These are phyloP conservation scores for Postia placenta DNA, from an alignment of 768 basidiomycete species.

Conservation along the genomic window DNA sequence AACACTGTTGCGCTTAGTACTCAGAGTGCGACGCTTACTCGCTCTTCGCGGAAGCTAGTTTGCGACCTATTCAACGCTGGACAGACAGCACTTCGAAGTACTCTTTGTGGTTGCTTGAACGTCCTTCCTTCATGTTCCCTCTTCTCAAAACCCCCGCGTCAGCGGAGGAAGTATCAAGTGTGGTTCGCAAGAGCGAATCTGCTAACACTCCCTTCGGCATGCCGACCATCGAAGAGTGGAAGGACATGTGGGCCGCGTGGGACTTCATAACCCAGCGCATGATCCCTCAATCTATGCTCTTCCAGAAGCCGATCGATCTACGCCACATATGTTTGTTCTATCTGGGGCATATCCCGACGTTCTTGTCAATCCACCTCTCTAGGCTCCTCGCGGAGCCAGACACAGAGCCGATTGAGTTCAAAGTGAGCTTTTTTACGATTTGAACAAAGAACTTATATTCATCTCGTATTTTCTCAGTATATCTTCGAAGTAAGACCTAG, in stretches of 20 bases:
- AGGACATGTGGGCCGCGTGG: conserved; percentile 82
- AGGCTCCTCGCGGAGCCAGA: conserved; percentile 67
- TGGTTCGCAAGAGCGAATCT: neutral
- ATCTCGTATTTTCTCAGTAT: conserved; percentile 33
- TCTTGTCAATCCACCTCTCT: conserved; percentile 87
- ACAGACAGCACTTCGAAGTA: conserved; percentile 64
- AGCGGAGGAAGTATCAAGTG: neutral
- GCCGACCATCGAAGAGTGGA: conserved; percentile 77
- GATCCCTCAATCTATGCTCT: conserved; percentile 83
- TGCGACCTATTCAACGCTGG: conserved; percentile 89
- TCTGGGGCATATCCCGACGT: conserved; percentile 88
- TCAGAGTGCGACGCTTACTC: conserved; percentile 62
- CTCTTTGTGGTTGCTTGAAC: conserved; percentile 88
- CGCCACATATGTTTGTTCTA: conserved; percentile 98
- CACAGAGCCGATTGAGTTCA: conserved; percentile 81
- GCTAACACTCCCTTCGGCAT: conserved; percentile 41
- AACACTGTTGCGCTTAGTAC: conserved; percentile 44
- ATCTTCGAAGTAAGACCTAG: conserved; percentile 60
- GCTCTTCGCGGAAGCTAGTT: conserved; percentile 66
- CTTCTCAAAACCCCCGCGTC: conserved; percentile 25
- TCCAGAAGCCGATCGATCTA: conserved; percentile 87
- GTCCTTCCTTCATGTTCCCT: conserved; percentile 76
- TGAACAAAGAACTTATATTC: neutral
- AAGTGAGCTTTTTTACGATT: conserved; percentile 33
- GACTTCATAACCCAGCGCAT: conserved; percentile 78